phyloP scores from a whole-genome alignment of 176 grass and related monocot genomes.

The Oryza glaberrima region DNA sequence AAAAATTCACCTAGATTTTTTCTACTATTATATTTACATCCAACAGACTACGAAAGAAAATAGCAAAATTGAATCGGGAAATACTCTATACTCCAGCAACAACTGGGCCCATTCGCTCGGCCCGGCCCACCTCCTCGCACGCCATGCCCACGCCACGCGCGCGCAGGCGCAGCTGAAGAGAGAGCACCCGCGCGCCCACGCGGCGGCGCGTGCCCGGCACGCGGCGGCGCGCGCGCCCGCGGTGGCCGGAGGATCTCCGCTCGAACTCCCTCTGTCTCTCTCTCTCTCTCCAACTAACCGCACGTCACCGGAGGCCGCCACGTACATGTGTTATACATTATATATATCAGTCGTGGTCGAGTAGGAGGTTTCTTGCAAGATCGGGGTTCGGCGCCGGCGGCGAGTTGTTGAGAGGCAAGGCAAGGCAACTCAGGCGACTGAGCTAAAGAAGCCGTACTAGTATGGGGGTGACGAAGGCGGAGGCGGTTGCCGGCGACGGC shows the following conservation, averaged over 20 bases:
- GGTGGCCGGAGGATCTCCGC: neutral
- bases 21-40: too few species aligned
- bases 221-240: neutral
- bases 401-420: neutral
- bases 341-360: neutral
- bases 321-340: neutral
- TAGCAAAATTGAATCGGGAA: too few species aligned
- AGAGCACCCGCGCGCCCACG: too few species aligned
- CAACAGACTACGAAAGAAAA: too few species aligned
- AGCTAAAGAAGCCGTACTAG: neutral
- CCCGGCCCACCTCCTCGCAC: too few species aligned
- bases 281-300: neutral
- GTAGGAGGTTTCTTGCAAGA: neutral
- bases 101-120: too few species aligned
- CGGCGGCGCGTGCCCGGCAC: neutral
- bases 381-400: neutral
- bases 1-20: too few species aligned
- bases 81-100: too few species aligned
- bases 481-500: neutral
- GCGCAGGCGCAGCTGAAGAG: too few species aligned
- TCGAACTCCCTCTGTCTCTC: neutral
- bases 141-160: too few species aligned
- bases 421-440: too few species aligned
- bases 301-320: too few species aligned
- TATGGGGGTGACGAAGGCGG: neutral